Evolutionary conservation across 2,329 filamentous ascomycete genomes (phyloP), one percentile per base, ranked within the genome.

Genomic region (Penicillium sp.): DNA sequence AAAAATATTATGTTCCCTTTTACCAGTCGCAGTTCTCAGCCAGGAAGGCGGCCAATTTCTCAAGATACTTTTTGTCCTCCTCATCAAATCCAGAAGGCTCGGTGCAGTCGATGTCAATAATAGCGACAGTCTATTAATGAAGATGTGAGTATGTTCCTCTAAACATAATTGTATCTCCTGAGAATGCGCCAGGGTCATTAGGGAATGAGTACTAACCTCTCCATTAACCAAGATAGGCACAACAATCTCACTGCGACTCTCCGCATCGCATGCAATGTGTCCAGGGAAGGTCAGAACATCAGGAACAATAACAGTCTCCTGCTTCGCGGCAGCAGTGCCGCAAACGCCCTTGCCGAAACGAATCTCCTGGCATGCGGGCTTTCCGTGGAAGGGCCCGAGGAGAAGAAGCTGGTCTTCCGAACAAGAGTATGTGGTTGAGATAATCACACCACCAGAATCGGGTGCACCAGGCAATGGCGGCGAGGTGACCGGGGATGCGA

Each of bases 251-350:
- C 79, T 81, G 59, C 71, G 70, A 60, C 75, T 80, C 38, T 78
- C 77, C 12, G 74, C 75, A 63, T 81, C 79, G 62, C 79, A 81
- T 12, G 79, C 78, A 69, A 81, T 81, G 68, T 81, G 79, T 3
- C 79, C 78, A 12, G 77, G 75, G 61, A 79, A 81, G 7, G 67
- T 58, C 40, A 70, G 48, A 48, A 81, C 78, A 57, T 81, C 78
- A 0, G 69, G 65, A n/a, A 81, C 78, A 12, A 80, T 50, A 3
- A 78, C 62, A 0, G 75, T 77, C 64, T 75, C 68, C 33, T 69
- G 71, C 40, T 69, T 72, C 40, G 70, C 67, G 0, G 78, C 78
- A 3, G 77, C 78, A 0, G 76, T 71, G 1, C 79, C 79, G 61
- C 79, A 81, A 6, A 81, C 79, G 8, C 79, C 79, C 42, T 71